Percentiles rank a stretch among this genome's conserved stretches.
phyloP scores from a whole-genome alignment of 2,329 filamentous ascomycete genomes.

The Dothideomycetes sp. region DNA sequence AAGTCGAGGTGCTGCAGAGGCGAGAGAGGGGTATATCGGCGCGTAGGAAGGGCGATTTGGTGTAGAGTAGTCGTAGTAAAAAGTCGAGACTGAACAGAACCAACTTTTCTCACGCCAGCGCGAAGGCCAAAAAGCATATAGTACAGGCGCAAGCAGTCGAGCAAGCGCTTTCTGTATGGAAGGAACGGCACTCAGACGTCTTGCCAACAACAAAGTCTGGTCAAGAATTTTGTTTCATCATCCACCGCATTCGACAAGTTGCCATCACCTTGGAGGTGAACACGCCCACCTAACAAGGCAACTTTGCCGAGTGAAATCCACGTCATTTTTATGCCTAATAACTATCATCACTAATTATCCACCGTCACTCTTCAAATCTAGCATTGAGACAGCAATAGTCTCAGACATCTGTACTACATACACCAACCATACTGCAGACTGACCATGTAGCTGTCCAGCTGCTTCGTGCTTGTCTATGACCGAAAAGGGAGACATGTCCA shows the following conservation, averaged over 20 bases:
- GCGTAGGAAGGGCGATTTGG: neutral
- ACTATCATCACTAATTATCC: no score
- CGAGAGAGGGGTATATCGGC: neutral
- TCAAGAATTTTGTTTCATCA: no score
- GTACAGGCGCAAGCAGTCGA: slow-evolving; percentile 15
- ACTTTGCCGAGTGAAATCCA: slow-evolving; percentile 11
- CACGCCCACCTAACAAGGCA: slow-evolving; percentile 3
- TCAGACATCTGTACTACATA: no score
- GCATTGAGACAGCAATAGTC: no score
- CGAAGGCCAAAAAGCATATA: slow-evolving; percentile 16
- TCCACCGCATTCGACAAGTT: slow-evolving; percentile 10
- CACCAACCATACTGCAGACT: no score
- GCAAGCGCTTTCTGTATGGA: slow-evolving; percentile 10
- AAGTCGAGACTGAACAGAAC: slow-evolving; percentile 9
- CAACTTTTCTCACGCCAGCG: slow-evolving; percentile 13
- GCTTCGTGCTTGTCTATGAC: no score
- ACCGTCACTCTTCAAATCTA: no score
- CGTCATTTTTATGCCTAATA: no score
- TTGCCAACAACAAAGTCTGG: no score
- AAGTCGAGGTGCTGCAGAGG: no score
- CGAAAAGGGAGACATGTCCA: no score
- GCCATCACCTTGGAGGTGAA: slow-evolving; percentile 13
- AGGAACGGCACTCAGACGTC: neutral
- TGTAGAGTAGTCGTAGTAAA: neutral
- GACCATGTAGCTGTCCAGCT: no score